Evolutionary conservation across 2,329 filamentous ascomycete genomes (phyloP), one percentile per base, ranked within the genome.

Genomic region (Aspergillus unguis): DNA sequence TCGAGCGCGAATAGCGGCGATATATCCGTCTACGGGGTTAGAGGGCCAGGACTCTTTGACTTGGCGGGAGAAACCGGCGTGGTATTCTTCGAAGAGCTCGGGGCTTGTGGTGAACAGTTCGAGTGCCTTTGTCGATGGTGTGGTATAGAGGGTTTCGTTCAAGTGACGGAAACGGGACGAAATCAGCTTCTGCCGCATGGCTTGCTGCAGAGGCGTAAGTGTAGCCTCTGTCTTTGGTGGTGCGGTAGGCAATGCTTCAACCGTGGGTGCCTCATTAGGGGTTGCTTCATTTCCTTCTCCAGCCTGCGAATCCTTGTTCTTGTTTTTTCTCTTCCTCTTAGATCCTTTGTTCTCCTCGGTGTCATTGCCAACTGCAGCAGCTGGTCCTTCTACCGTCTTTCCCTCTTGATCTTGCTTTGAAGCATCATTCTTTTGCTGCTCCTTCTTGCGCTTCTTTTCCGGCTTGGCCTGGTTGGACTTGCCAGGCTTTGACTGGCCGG

Each of bases 131-230:
- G 79, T 78, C 0, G 94, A 99, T 1, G 92, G 89, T 6, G 86
- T 89, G 4, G 92, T 97, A 76, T 99, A 99, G 10, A 99, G 85
- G 0, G 90, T 92, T 76, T 99, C 88, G 72, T 99, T 99, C 56
- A 99, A 85, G 73, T 97, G 91, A 58, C 94, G 90, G 82, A 99
- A 99, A 53, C 94, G 91, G 1, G 94, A 92, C 7, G 92, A 95
- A 57, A 95, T 81, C 58, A 99, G 85, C 77, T 99, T 99, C 67
- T 91, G 87, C 56, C 90, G 86, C 94, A 99, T 99, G 3, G 90
- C 85, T 50, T 87, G 85, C 78, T 99, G 94, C 52, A 99, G 85
- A 3, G 94, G 91, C 1, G 94, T 99, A 65, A 99, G 83, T 62
- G 88, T 90, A 23, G 77, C 68, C 11, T 73, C 71, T 33, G 74